Evolutionary conservation across 305 asterid species (phyloP), one percentile per base, ranked within the genome.

Genomic region (Rubia tinctorum): DNA sequence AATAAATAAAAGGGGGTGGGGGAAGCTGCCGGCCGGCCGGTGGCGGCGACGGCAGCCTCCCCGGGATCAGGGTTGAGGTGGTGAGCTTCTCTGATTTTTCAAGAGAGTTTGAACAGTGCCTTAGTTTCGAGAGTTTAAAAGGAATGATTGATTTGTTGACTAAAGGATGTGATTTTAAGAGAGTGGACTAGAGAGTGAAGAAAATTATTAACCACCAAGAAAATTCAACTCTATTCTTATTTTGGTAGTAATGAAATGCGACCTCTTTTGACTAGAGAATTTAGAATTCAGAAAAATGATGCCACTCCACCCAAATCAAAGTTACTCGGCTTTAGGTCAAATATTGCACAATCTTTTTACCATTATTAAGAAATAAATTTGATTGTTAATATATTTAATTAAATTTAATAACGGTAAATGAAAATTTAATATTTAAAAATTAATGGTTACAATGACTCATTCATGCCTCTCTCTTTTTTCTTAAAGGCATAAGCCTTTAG

Each of bases 61-160:
- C n/a, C n/a, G n/a, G n/a, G n/a, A n/a, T n/a, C n/a, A n/a, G n/a
- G n/a, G n/a, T n/a, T n/a, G n/a, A n/a, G n/a, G n/a, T n/a, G n/a
- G n/a, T n/a, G n/a, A n/a, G n/a, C n/a, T n/a, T n/a, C n/a, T n/a
- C n/a, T n/a, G n/a, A n/a, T n/a, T n/a, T n/a, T n/a, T n/a, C n/a
- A n/a, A n/a, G n/a, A n/a, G n/a, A n/a, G n/a, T n/a, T n/a, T n/a
- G n/a, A n/a, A n/a, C n/a, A n/a, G n/a, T n/a, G n/a, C n/a, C n/a
- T n/a, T n/a, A n/a, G n/a, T n/a, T n/a, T n/a, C n/a, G n/a, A n/a
- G n/a, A n/a, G n/a, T n/a, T n/a, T n/a, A 2, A 55, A 17, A 11
- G n/a, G 23, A 60, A 60, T 60, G 66, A 22, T 60, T 23, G 63
- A 58, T 58, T 58, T 58, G 64, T 58, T 58, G 64, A 58, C 34